Evolutionary conservation across 2,329 filamentous ascomycete species (phyloP).

Genomic region (Botryotinia globosa): DNA sequence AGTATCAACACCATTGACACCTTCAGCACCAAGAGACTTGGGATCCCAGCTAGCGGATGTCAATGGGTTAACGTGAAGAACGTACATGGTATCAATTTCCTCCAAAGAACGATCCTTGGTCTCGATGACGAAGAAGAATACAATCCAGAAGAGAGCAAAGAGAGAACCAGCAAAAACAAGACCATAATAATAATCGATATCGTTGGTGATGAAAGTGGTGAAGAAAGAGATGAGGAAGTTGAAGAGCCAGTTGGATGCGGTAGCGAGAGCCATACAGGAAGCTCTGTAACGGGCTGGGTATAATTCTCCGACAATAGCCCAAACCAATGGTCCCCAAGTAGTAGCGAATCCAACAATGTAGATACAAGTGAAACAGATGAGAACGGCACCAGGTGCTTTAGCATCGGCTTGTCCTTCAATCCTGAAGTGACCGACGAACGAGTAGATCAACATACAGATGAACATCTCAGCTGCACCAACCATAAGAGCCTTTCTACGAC

Average conservation of each 20-base stretch:
- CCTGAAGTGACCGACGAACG: constrained; percentile 49
- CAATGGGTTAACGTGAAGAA: constrained; percentile 47
- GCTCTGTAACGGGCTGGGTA: constrained; percentile 63
- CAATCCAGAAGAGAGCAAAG: constrained; percentile 59
- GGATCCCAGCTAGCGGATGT: constrained; percentile 37
- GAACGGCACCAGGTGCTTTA: constrained; percentile 52
- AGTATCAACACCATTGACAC: constrained; percentile 21
- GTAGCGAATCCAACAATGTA: constrained; percentile 64
- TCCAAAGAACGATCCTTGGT: constrained; percentile 70
- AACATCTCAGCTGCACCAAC: constrained; percentile 61
- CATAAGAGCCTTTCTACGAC: constrained; percentile 62
- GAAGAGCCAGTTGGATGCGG: constrained; percentile 64
- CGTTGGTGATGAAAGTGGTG: constrained; percentile 71
- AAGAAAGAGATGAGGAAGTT: constrained; percentile 73
- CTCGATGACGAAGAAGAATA: constrained; percentile 78
- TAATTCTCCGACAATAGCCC: constrained; percentile 63
- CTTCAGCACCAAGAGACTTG: constrained; percentile 24
- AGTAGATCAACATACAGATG: constrained; percentile 57
- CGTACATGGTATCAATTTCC: constrained; percentile 79
- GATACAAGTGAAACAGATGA: constrained; percentile 67
- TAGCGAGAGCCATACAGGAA: constrained; percentile 58
- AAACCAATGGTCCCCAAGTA: constrained; percentile 69
- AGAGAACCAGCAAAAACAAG: constrained; percentile 73
- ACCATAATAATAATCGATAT: constrained; percentile 62
- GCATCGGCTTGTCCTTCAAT: constrained; percentile 44